Evolutionary conservation across 2,329 filamentous ascomycete species (phyloP).

Genomic region (Plenodomus lindquistii): DNA sequence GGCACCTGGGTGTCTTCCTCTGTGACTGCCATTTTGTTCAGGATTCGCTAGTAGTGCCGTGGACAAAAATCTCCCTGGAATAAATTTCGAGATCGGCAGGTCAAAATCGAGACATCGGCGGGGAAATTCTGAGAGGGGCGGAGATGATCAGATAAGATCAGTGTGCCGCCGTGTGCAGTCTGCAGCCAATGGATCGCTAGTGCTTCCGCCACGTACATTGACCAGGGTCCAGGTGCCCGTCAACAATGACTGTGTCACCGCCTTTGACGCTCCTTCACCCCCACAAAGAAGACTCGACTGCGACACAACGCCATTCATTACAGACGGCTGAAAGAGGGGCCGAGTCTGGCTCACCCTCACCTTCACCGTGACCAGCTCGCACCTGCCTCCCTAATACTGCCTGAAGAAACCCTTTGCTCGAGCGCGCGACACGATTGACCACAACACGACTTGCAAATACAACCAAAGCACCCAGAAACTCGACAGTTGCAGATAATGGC

Average conservation of each 20-base stretch:
- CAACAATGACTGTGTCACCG: conserved; percentile 23
- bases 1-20: conserved; percentile 55
- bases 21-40: conserved; percentile 29
- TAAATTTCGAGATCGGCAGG: not conserved
- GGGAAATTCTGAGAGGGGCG: conserved; percentile 22
- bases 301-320: conserved; percentile 14
- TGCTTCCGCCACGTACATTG: conserved; percentile 12
- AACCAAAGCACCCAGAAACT: not conserved
- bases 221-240: conserved; percentile 6
- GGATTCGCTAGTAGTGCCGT: not conserved
- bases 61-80: conserved; percentile 2
- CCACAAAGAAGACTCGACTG: conserved; percentile 8
- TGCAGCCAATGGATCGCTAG: not conserved
- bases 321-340: conserved; percentile 6
- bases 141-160: conserved; percentile 36
- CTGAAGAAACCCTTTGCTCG: not conserved
- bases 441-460: not conserved
- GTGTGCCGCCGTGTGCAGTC: not conserved
- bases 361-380: conserved; percentile 13
- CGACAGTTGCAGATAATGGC: conserved; percentile 24
- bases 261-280: conserved; percentile 13
- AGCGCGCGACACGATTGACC: not conserved
- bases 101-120: conserved; percentile 10
- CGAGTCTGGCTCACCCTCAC: conserved; percentile 17
- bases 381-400: not conserved